These are phyloP conservation scores for Alternaria sp. DNA, from an alignment of 2,329 filamentous ascomycete genomes.

Conservation along the genomic window DNA sequence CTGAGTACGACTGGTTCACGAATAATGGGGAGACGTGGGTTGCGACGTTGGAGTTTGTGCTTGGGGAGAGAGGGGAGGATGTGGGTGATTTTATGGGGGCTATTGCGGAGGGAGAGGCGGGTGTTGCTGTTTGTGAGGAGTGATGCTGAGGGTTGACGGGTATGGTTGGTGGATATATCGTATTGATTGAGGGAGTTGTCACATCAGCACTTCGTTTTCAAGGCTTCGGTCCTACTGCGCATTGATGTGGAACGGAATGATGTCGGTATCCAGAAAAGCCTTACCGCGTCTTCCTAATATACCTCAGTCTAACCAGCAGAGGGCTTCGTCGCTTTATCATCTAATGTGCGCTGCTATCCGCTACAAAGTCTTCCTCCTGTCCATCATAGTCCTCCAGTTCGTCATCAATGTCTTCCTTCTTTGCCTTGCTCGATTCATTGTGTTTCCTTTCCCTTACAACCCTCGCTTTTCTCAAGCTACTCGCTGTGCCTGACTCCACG, in stretches of 20 bases:
- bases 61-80: conserved; percentile 62
- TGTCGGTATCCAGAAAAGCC: too few species aligned
- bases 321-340: too few species aligned
- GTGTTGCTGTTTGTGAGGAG: conserved; percentile 58
- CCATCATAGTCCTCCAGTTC: background rate
- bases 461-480: background rate
- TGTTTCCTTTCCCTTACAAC: background rate
- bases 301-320: too few species aligned
- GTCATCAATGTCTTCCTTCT: background rate
- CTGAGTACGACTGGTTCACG: conserved; percentile 61
- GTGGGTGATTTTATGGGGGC: conserved; percentile 65
- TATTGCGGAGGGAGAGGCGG: conserved; percentile 72
- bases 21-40: conserved; percentile 69
- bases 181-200: too few species aligned
- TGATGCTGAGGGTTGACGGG: background rate
- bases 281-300: too few species aligned
- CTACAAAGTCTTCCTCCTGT: background rate
- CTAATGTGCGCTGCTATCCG: too few species aligned
- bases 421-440: background rate
- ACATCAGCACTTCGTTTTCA: too few species aligned
- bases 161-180: background rate
- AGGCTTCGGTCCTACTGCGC: too few species aligned
- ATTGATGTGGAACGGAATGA: too few species aligned
- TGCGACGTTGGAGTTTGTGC: conserved; percentile 64
- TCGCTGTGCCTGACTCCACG: background rate